Evolutionary conservation across 129 eudicot genomes (phyloP).

Genomic region (Helichrysum umbraculigerum): DNA sequence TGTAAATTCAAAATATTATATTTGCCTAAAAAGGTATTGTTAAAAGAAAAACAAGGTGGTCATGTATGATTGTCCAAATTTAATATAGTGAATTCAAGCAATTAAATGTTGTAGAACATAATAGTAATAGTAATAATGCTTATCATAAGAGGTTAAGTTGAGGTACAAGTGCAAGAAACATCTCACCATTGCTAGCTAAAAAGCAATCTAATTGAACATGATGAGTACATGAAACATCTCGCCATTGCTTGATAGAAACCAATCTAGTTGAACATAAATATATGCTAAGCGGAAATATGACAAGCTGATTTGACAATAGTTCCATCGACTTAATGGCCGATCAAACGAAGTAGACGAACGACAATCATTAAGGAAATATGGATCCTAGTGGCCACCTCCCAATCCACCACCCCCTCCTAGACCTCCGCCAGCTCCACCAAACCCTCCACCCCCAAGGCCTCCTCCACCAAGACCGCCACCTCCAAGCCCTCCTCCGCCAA

Average conservation of each 20-base stretch:
- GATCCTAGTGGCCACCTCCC: conserved; percentile 17
- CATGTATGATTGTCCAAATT: background rate
- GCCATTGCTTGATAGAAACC: background rate
- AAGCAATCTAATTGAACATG: background rate
- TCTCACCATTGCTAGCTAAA: background rate
- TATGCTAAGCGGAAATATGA: background rate
- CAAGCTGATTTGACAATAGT: background rate
- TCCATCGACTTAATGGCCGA: background rate
- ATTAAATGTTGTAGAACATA: background rate
- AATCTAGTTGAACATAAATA: background rate
- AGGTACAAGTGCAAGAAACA: background rate
- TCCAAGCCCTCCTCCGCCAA: conserved; percentile 2
- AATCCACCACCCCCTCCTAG: conserved; percentile 1
- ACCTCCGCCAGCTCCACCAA: conserved; percentile 9
- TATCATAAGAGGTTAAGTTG: background rate
- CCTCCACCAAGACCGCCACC: conserved; percentile 16
- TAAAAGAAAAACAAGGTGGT: background rate
- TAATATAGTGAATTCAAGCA: background rate
- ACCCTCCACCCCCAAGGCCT: conserved; percentile 4
- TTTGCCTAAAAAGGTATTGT: background rate
- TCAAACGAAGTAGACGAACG: background rate
- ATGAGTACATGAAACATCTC: conserved; percentile 15
- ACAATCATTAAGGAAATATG: background rate
- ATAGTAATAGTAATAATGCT: background rate
- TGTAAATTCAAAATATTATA: background rate